Conservation (phyloP, 2,329 filamentous ascomycete genomes). For the Pezizomycotina sp. region DNA sequence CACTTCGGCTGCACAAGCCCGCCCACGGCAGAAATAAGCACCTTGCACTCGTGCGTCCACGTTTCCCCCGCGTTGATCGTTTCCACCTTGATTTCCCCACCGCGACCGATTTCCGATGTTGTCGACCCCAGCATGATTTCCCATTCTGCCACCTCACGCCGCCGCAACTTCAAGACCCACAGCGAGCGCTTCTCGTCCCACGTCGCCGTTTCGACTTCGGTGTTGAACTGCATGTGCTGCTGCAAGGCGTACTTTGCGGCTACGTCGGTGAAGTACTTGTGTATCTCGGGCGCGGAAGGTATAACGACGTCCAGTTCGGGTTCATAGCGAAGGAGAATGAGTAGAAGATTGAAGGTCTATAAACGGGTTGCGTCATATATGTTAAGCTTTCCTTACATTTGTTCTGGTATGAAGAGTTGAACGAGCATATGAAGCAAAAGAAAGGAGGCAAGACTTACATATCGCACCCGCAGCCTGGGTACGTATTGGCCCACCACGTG, state of each 20-base stretch:
- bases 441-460: constrained; percentile 28
- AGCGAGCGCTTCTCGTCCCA: constrained; percentile 39
- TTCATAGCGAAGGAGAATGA: constrained; percentile 42
- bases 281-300: constrained; percentile 36
- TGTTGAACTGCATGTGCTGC: constrained; percentile 43
- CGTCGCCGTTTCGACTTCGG: constrained; percentile 37
- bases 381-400: not conserved
- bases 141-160: constrained; percentile 38
- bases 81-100: constrained; percentile 27
- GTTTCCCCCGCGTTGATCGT: constrained; percentile 28
- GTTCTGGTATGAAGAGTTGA: not conserved
- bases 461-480: constrained; percentile 42
- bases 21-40: constrained; percentile 41
- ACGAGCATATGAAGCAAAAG: not conserved
- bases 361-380: constrained; percentile 1
- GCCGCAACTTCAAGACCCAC: constrained; percentile 39
- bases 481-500: constrained; percentile 48
- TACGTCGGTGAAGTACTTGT: constrained; percentile 38
- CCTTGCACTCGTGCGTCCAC: constrained; percentile 36
- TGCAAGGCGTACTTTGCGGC: constrained; percentile 37
- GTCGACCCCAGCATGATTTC: constrained; percentile 37
- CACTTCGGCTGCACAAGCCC: constrained; percentile 39
- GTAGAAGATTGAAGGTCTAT: constrained; percentile 39
- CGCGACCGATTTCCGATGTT: constrained; percentile 30
- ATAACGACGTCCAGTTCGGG: constrained; percentile 35